Base-by-base conservation (phyloP, 1,284 basidiomycete species). In the Calocybe gambosa region DNA sequence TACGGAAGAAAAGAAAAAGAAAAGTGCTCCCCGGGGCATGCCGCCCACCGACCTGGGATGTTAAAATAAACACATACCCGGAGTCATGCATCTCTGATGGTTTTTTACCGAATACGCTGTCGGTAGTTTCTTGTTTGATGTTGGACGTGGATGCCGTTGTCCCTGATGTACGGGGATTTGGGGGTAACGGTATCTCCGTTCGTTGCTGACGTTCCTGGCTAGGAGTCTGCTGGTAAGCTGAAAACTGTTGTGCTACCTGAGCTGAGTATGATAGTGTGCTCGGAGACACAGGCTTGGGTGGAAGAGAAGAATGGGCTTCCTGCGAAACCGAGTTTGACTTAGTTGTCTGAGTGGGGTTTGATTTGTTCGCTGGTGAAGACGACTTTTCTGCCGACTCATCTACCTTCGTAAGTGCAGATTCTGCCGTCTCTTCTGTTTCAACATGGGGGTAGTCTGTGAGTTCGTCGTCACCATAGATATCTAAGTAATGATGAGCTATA, bases 11-110 rank as follows among this genome's bases (percentile, higher is more conserved):
- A 35, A 49, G 34, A 50, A 46, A 43, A 52, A 55, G 46, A 37
- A 45, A 43, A 51, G 49, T 47, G 46, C 43, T 47, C 31, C 42
- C 37, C 43, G 29, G 23, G 28, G 39, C 25, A 38, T 43, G 40
- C 41, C 36, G 55, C 51, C 46, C 43, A 23, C 36, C 40, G 38
- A 28, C 36, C 34, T 15, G 31, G 18, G 37, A 39, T n/a, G 46
- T 39, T 19, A 49, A 26, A 15, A 47, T 47, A 55, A 34, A 51
- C 58, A 60, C 89, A 88, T 78, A 92, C 91, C 90, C 90, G 80
- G 89, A 86, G 62, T 93, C 91, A 56, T 89, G 89, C 89, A 91
- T 91, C 63, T 93, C 90, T 44, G 85, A 87, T 2, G 89, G 89
- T 56, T 85, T 77, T 52, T 81, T 76, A 26, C 71, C 70, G 55